These are phyloP conservation scores for Cucurbita ficifolia DNA, from an alignment of 306 rosid species.

Conservation along the genomic window DNA sequence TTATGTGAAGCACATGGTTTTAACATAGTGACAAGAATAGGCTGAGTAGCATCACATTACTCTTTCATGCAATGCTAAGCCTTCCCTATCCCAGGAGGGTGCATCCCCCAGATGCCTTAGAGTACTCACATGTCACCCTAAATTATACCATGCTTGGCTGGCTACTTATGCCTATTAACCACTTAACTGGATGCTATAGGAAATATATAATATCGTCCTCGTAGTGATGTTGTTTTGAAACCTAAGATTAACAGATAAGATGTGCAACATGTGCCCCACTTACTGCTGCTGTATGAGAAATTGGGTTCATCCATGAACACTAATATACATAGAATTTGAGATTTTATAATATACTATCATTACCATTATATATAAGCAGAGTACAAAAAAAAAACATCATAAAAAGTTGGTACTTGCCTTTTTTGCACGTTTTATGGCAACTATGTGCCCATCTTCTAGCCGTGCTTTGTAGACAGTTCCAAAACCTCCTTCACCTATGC, in stretches of 20 bases:
- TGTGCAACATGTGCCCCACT: background rate
- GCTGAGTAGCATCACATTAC: background rate
- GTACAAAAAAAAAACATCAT: background rate
- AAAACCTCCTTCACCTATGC: conserved; percentile 85
- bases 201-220: background rate
- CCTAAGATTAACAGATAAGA: background rate
- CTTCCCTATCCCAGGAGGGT: background rate
- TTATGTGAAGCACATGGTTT: background rate
- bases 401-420: conserved; percentile 32
- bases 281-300: background rate
- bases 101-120: background rate
- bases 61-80: background rate
- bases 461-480: conserved; percentile 89
- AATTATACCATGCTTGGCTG: background rate
- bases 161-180: background rate
- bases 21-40: background rate
- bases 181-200: background rate
- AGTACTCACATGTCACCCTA: background rate
- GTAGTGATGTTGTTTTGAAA: background rate
- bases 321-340: background rate
- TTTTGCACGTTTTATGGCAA: conserved; percentile 83
- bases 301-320: background rate
- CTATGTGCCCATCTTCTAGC: conserved; percentile 57
- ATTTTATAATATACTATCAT: background rate
- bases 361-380: background rate